Base-by-base conservation (phyloP, 208 protist species). In the Phytomonas francai region DNA sequence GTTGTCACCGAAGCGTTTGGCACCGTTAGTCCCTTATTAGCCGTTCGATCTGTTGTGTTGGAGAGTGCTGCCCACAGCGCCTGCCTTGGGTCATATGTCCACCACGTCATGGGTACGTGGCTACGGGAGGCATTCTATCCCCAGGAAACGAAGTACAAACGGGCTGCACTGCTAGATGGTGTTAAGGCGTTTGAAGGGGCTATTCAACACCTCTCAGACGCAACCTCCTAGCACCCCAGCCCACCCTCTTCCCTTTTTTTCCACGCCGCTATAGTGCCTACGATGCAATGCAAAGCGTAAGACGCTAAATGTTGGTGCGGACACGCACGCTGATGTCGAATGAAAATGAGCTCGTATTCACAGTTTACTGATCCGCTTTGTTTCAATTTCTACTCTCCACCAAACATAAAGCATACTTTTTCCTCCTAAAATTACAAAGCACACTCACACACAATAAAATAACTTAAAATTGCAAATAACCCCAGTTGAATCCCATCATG, bases 51-150 rank as follows among this genome's bases (percentile, higher is more conserved):
- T 8, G 29, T 83, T 27, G 74, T 92, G 36, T 72, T 93, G 31
- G 85, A 91, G 71, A 91, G 89, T 73, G 80, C 80, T 28, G 90
- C 90, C 7, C 87, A 86, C 72, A 73, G 73, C 8, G 49, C 81
- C 63, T 80, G 77, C 34, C 72, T 51, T 9, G 85, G 80, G 39
- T 85, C 68, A 58, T 89, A 91, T 67, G 81, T 86, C 27, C 87
- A 93, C 65, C 59, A 70, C n/a, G 81, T 88, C 39, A 90, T 85
- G 83, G 65, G 77, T 22, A 68, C 72, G 25, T 94, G 88, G 88
- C 28, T 94, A 64, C 75, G 83, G n/a, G 89, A 95, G 62, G 85
- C 74, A 33, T 92, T 92, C 69, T 90, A 90, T 70, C 88, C 88
- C 19, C 88, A 94, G 68, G 76, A 74, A 29, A 74, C 88, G 14